Evolutionary conservation across 345 rosid genomes (phyloP), one percentile per base, ranked within the genome.

Genomic region (Triadica sebifera): DNA sequence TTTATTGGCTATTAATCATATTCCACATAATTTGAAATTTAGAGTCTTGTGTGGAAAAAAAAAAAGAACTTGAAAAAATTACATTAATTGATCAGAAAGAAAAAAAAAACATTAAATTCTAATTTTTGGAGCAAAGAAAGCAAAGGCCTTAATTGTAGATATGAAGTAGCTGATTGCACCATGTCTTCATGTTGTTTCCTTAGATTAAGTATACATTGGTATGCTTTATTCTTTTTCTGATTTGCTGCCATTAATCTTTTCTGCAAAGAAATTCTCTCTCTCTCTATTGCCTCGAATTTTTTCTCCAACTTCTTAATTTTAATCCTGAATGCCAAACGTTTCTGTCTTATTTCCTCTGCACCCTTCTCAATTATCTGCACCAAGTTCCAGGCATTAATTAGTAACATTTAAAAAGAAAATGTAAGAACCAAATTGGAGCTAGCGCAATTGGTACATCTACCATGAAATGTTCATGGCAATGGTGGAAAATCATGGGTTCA

Each of bases 271-370:
- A 3, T 13, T 39, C 39, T 15, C 8, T 62, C 16, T 10, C 59
- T 73, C 11, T 67, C 63, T 22, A 52, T 6, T 24, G 50, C 46
- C n/a, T 77, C 51, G 45, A 72, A 20, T 0, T 69, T 34, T 45
- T 68, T 55, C 51, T 45, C 3, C 29, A 38, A 20, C 8, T 9
- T n/a, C 46, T 57, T 63, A 4, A 69, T 69, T 61, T 47, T 15
- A 19, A 41, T 37, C 22, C 19, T 29, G 2, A 60, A 4, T 67
- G 24, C 57, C 20, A 43, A 25, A 13, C 62, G 9, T 29, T 61
- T 19, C 70, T 72, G 45, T 50, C 74, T 43, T 29, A 59, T 0
- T 41, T 60, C 58, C 41, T 60, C 74, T 15, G 38, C 64, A 43
- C 45, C 13, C n/a, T 66, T 67, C 20, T 39, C 57, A 20, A 47